Percentiles rank a stretch among this genome's conserved stretches.
These are phyloP conservation scores for Symbiodinium pilosum DNA, from an alignment of 73 alveolate species.

Conservation along the genomic window DNA sequence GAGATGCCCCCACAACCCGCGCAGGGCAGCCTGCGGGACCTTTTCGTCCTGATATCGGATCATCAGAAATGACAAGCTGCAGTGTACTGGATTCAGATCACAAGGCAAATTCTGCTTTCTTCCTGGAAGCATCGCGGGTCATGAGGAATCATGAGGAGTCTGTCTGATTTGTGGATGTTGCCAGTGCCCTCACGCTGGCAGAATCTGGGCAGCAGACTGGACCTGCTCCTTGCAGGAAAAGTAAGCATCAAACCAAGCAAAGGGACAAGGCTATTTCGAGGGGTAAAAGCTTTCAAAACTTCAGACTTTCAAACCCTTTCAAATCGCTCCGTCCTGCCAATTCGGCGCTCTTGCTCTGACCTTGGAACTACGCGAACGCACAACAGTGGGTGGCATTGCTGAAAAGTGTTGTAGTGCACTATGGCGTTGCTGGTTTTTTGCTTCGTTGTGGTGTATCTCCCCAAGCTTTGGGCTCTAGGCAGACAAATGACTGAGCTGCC, in stretches of 20 bases:
- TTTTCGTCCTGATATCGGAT: conserved; percentile 39
- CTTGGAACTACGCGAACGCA: not conserved
- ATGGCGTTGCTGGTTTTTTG: too few relatives aligned
- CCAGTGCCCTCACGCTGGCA: not conserved
- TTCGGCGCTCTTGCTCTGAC: conserved; percentile 13
- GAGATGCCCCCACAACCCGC: conserved; percentile 88
- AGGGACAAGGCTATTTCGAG: too few relatives aligned
- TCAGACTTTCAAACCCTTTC: not conserved
- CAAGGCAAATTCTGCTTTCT: too few relatives aligned
- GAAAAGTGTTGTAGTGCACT: not conserved
- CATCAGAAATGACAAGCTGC: too few relatives aligned
- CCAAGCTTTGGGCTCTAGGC: too few relatives aligned
- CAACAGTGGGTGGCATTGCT: not conserved
- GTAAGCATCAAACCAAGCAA: too few relatives aligned
- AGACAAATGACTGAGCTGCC: not conserved
- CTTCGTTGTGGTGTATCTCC: too few relatives aligned
- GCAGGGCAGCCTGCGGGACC: conserved; percentile 39
- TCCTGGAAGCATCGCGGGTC: too few relatives aligned
- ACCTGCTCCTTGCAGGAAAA: not conserved
- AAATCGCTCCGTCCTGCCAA: not conserved
- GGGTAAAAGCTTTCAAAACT: too few relatives aligned
- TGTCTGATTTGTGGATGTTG: too few relatives aligned
- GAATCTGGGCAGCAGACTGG: not conserved
- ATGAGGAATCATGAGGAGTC: too few relatives aligned
- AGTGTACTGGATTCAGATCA: too few relatives aligned